These are phyloP conservation scores for Nakazawaea anatomiae DNA, from an alignment of 805 yeast genomes.

Conservation along the genomic window DNA sequence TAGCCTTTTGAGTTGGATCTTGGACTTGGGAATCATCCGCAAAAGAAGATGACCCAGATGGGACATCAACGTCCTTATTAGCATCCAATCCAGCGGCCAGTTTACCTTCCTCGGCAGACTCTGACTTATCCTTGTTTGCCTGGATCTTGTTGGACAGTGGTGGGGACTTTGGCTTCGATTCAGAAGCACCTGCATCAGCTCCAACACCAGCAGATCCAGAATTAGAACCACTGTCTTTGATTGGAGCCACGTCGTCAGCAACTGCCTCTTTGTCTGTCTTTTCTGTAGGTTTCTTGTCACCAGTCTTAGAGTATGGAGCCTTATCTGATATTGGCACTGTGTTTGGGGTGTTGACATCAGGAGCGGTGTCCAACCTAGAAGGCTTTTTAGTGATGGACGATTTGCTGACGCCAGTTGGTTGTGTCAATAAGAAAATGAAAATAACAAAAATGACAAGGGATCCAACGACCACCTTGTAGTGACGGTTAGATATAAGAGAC, in stretches of 20 bases:
- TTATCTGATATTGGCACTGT: slow-evolving; percentile 12
- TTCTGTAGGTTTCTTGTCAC: slow-evolving; percentile 1
- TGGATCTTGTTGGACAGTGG: slow-evolving; percentile 3
- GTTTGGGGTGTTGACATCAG: slow-evolving; percentile 3
- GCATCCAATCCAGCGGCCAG: slow-evolving; percentile 1
- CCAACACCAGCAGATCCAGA: background rate
- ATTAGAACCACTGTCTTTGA: background rate
- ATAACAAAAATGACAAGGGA: slow-evolving; percentile 46
- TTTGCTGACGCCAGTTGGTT: slow-evolving; percentile 30
- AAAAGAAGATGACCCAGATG: slow-evolving; percentile 18
- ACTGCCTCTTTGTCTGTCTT: background rate
- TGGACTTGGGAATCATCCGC: slow-evolving; percentile 16
- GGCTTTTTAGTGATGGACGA: slow-evolving; percentile 22
- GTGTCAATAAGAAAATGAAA: slow-evolving; percentile 41
- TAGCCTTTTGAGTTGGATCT: background rate
- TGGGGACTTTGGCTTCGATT: slow-evolving; percentile 1
- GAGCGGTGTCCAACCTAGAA: slow-evolving; percentile 3
- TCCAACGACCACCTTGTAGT: slow-evolving; percentile 46
- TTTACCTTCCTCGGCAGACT: slow-evolving; percentile 12
- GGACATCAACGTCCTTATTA: slow-evolving; percentile 7
- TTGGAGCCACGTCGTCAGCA: background rate
- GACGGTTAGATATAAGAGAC: slow-evolving; percentile 31
- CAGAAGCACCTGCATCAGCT: slow-evolving; percentile 5
- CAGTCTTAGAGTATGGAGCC: slow-evolving; percentile 15
- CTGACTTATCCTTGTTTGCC: slow-evolving; percentile 8